phyloP scores from a whole-genome alignment of 2,329 filamentous ascomycete genomes.

The Fusarium xyrophilum region DNA sequence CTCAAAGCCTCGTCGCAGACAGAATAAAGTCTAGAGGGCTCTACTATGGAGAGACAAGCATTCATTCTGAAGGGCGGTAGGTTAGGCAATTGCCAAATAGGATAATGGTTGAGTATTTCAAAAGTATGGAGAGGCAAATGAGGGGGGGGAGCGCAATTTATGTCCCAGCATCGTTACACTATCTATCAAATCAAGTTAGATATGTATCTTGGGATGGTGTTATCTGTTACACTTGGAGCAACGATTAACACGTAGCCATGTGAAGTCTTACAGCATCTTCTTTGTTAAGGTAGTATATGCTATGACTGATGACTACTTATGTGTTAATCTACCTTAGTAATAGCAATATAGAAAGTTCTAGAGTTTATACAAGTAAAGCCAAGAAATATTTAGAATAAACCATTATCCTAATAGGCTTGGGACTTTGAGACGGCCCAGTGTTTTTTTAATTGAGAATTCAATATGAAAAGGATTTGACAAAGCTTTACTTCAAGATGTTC shows the following conservation, averaged over 20 bases:
- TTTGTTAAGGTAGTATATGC: too few relatives aligned
- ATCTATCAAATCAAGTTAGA: not conserved
- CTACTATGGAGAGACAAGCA: rapidly evolving
- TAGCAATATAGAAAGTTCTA: too few relatives aligned
- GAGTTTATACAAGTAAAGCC: too few relatives aligned
- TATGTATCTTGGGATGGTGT: not conserved
- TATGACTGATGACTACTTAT: too few relatives aligned
- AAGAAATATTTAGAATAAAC: too few relatives aligned
- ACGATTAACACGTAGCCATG: not conserved
- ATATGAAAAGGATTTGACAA: not conserved
- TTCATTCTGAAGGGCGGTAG: not conserved
- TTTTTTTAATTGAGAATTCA: not conserved
- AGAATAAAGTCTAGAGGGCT: not conserved
- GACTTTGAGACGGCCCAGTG: not conserved
- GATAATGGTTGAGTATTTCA: not conserved
- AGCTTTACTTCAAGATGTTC: too few relatives aligned
- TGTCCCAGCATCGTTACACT: not conserved
- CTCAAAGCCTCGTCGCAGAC: not conserved
- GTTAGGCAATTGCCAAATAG: too few relatives aligned
- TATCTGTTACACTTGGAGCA: not conserved
- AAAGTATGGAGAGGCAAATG: not conserved
- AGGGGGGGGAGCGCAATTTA: not conserved
- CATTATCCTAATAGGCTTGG: not conserved
- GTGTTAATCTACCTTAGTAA: too few relatives aligned
- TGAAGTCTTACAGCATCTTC: not conserved